phyloP scores from a whole-genome alignment of 192 early-diverging fungal genomes.

The Backusella tuberculispora region DNA sequence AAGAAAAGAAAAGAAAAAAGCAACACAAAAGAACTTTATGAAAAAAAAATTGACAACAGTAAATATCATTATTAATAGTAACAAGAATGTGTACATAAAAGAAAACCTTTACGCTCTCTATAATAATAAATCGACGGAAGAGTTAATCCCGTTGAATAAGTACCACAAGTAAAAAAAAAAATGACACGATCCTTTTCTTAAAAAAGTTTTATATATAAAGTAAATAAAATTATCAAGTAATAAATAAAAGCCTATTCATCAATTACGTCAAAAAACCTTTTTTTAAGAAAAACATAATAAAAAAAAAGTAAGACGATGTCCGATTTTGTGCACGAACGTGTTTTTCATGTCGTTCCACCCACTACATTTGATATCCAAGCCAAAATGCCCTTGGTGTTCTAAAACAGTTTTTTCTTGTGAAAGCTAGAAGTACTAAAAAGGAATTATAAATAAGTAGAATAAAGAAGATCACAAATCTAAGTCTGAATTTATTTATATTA shows the following conservation, averaged over 20 bases:
- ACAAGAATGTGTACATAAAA: conserved; percentile 14
- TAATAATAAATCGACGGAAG: neutral
- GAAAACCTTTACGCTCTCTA: neutral
- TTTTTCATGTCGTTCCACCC: neutral
- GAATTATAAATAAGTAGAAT: neutral
- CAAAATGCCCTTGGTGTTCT: neutral
- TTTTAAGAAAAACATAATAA: neutral
- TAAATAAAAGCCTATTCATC: neutral
- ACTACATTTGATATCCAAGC: neutral
- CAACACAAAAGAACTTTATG: neutral
- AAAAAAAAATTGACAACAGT: neutral
- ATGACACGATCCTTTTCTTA: neutral
- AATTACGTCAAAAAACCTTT: neutral
- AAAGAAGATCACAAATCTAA: neutral
- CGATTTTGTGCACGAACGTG: conserved; percentile 9
- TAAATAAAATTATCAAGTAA: neutral
- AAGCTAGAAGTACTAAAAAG: neutral
- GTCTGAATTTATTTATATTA: no score
- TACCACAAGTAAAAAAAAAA: neutral
- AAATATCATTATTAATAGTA: neutral
- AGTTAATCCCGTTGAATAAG: neutral
- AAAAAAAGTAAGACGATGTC: neutral
- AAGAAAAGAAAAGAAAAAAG: neutral
- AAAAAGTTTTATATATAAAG: neutral
- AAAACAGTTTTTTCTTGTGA: neutral